A percentile compares a stretch with the other conserved stretches of the same genome.
Conservation (phyloP, 768 basidiomycete species). For the Atractiella rhizophila region DNA sequence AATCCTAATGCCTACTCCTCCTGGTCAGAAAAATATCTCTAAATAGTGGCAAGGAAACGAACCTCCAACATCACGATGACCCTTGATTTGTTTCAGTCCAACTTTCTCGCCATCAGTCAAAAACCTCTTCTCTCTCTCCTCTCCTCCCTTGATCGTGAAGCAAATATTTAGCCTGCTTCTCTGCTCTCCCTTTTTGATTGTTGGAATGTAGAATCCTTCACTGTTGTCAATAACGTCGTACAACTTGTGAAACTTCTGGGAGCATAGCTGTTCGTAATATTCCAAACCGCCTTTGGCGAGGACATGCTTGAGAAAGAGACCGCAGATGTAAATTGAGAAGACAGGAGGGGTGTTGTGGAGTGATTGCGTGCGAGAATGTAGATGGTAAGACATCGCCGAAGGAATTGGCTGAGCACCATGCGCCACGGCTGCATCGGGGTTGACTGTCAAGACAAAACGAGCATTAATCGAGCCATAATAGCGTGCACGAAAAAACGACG, state of each 20-base stretch:
- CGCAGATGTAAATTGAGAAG: constrained; percentile 68
- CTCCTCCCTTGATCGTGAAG: constrained; percentile 43
- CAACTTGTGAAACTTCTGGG: constrained; percentile 46
- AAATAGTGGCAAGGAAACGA: not conserved
- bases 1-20: constrained; percentile 38
- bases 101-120: constrained; percentile 49
- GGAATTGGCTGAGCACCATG: constrained; percentile 55
- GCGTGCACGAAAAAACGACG: not conserved
- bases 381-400: constrained; percentile 54
- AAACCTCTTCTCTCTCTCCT: constrained; percentile 48
- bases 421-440: constrained; percentile 49
- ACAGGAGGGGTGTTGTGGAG: constrained; percentile 85
- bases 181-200: constrained; percentile 41
- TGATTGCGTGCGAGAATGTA: constrained; percentile 41
- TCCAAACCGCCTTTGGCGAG: constrained; percentile 10
- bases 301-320: constrained; percentile 51
- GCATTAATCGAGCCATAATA: not conserved
- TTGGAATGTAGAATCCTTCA: constrained; percentile 41
- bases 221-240: constrained; percentile 44
- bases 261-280: constrained; percentile 33
- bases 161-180: constrained; percentile 93
- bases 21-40: not conserved
- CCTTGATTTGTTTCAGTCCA: constrained; percentile 68
- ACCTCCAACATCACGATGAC: constrained; percentile 47
- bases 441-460: constrained; percentile 18